Evolutionary conservation across 208 protist genomes (phyloP).

Genomic region (Wallacemonas collosoma): DNA sequence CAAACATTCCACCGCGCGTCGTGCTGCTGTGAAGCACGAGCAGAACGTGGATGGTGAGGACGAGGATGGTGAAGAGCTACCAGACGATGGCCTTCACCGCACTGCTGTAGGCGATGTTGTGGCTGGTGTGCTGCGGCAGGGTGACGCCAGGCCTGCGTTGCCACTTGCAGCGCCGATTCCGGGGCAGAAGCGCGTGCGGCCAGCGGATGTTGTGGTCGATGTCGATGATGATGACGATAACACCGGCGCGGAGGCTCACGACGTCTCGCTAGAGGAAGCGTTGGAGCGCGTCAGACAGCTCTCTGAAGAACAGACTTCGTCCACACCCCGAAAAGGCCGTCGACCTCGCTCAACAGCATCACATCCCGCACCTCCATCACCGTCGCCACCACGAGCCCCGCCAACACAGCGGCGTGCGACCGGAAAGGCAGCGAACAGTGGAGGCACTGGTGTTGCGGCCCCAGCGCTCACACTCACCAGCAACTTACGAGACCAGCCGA

Average conservation of each 20-base stretch:
- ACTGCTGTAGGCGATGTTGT: constrained; percentile 37
- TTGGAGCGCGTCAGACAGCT: constrained; percentile 4
- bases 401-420: neutral
- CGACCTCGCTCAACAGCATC: neutral
- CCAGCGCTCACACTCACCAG: constrained; percentile 10
- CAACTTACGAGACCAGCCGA: constrained; percentile 8
- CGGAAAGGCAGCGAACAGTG: neutral
- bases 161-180: neutral
- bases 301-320: neutral
- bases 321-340: neutral
- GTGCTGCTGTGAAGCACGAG: neutral
- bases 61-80: constrained; percentile 53
- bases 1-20: constrained; percentile 16
- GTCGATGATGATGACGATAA: constrained; percentile 21
- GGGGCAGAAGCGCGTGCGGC: constrained; percentile 12
- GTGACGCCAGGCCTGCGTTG: neutral
- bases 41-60: constrained; percentile 19
- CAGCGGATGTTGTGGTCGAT: constrained; percentile 15
- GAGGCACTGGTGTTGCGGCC: neutral
- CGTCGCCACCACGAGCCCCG: constrained; percentile 1
- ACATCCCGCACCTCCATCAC: neutral
- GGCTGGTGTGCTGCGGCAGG: constrained; percentile 19
- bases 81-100: constrained; percentile 54
- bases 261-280: constrained; percentile 9
- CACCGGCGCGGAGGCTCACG: constrained; percentile 1